Evolutionary conservation across 345 rosid genomes (phyloP), one percentile per base, ranked within the genome.

Genomic region (Clausena lansium): DNA sequence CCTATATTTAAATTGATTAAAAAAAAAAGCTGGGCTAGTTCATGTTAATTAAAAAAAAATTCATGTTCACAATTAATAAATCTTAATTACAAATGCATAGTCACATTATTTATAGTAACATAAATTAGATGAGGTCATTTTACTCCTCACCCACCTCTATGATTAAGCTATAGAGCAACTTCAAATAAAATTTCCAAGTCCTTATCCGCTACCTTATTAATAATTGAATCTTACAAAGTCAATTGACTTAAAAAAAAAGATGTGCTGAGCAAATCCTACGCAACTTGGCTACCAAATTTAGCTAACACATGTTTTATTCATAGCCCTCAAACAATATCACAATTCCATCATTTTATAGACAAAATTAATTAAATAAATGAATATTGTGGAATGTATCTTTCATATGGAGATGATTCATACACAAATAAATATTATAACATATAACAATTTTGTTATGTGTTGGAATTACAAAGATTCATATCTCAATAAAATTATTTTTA

Each of bases 161-260:
- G 59, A 74, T 15, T 28, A 47, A 75, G 32, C 77, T 10, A 30
- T 47, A 13, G 45, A 47, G 58, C 33, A 64, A 33, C 68, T 62
- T 74, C 39, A 73, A 73, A 22, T 64, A 50, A 39, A 64, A 2
- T 22, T 52, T 25, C 47, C 33, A 50, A 50, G 45, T 75, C 78
- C 63, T 52, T 50, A 75, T 75, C 71, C 50, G 2, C 52, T 50
- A 64, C 62, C 78, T 64, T 75, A 24, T 64, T 32, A 47, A 64
- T 75, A 74, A 58, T 74, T 74, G 38, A 11, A 50, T 28, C 45
- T 20, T 11, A 47, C 11, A 28, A 61, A 74, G 68, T 62, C 77
- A 27, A 62, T 62, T 4, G 20, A 61, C 8, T 39, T 0, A 24
- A 58, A 25, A 13, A 50, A 55, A 38, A 59, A 1, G 17, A 4